These are phyloP conservation scores for Trametes gibbosa DNA, from an alignment of 768 basidiomycete genomes.

Conservation along the genomic window DNA sequence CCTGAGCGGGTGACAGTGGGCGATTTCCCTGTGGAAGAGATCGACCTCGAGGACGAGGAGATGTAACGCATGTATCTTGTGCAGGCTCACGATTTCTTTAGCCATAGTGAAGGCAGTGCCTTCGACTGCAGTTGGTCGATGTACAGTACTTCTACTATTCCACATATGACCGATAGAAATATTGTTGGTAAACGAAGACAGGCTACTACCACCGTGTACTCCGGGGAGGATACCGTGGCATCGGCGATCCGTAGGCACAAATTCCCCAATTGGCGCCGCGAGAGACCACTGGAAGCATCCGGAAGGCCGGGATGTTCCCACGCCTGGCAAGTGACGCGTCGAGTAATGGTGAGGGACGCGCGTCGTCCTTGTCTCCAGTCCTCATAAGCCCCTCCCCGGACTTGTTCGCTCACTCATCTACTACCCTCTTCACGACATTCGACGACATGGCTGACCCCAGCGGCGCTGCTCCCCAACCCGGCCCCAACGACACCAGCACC, in stretches of 20 bases:
- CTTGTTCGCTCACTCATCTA: slow-evolving; percentile 11
- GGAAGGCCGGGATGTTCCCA: slow-evolving; percentile 22
- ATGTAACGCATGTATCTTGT: no score
- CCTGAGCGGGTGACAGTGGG: slow-evolving; percentile 80
- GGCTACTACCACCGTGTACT: no score
- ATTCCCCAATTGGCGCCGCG: slow-evolving; percentile 1
- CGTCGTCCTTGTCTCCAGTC: slow-evolving; percentile 28
- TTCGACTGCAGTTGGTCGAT: no score
- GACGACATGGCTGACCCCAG: slow-evolving; percentile 57
- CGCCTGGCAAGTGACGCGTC: slow-evolving; percentile 22
- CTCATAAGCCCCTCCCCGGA: slow-evolving; percentile 21
- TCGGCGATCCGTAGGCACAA: not conserved
- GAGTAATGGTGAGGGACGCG: slow-evolving; percentile 27
- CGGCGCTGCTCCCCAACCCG: slow-evolving; percentile 80
- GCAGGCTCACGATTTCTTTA: no score
- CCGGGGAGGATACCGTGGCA: no score
- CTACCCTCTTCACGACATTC: slow-evolving; percentile 20
- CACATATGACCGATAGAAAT: no score
- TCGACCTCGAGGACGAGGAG: slow-evolving; percentile 75
- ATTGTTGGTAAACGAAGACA: no score
- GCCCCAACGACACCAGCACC: slow-evolving; percentile 86
- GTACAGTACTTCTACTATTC: no score
- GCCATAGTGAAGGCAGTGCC: no score
- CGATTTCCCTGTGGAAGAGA: slow-evolving; percentile 83
- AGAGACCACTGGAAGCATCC: slow-evolving; percentile 26